phyloP scores from a whole-genome alignment of 2,329 filamentous ascomycete genomes.

The Ascomycota sp. region DNA sequence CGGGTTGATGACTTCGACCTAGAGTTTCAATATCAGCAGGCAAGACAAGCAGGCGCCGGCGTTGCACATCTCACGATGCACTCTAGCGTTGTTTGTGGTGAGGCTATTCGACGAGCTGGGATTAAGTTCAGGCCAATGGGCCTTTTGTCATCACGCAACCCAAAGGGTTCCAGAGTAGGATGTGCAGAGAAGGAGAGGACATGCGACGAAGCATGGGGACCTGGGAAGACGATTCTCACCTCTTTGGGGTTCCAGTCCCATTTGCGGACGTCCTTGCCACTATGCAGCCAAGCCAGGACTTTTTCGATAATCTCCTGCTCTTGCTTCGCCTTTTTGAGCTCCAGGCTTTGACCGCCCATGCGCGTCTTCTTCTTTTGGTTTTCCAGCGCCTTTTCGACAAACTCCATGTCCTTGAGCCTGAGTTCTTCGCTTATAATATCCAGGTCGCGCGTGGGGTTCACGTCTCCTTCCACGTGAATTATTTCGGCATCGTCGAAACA shows the following conservation, averaged over 20 bases:
- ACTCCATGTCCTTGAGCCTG: constrained; percentile 96
- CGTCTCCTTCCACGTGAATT: constrained; percentile 97
- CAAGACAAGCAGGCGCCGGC: constrained; percentile 1
- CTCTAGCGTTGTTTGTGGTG: constrained; percentile 51
- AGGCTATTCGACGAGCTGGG: constrained; percentile 99
- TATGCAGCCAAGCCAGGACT: constrained; percentile 62
- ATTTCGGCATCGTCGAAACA: constrained; percentile 99
- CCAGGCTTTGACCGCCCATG: constrained; percentile 80
- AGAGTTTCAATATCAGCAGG: constrained; percentile 5
- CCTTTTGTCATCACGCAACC: constrained; percentile 97
- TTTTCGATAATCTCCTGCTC: constrained; percentile 89
- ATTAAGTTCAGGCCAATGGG: constrained; percentile 84
- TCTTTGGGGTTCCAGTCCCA: constrained; percentile 82
- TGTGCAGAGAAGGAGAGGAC: not conserved
- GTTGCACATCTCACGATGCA: constrained; percentile 65
- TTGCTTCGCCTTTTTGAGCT: constrained; percentile 94
- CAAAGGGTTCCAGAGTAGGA: constrained; percentile 2
- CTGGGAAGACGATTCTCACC: constrained; percentile 36
- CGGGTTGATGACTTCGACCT: constrained; percentile 97
- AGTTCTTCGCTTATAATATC: constrained; percentile 95
- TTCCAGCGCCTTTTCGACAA: constrained; percentile 87
- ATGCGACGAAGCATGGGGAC: not conserved
- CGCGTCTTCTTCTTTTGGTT: constrained; percentile 84
- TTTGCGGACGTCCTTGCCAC: constrained; percentile 86
- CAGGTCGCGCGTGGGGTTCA: constrained; percentile 82